Conservation (phyloP, 2,329 filamentous ascomycete species). For the Zelopaecilomyces penicillatus region DNA sequence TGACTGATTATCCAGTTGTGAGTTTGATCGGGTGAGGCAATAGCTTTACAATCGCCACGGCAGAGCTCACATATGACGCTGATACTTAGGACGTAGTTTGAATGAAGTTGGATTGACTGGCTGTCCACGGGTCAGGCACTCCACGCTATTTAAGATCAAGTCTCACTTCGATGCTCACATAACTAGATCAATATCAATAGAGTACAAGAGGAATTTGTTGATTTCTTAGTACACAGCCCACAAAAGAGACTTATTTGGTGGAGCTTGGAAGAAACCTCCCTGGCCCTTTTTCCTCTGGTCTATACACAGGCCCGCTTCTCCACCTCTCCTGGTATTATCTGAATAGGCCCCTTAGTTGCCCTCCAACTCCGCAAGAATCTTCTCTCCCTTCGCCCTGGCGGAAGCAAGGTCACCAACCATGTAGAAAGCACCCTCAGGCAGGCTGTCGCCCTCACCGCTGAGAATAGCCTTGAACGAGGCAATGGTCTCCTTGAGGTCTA, state of each 20-base stretch:
- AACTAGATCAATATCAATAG: background rate
- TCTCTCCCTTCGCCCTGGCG: slow-evolving; percentile 94
- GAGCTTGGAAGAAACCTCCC: slow-evolving; percentile 44
- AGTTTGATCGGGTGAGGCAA: too few relatives aligned
- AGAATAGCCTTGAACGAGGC: slow-evolving; percentile 95
- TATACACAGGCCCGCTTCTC: slow-evolving; percentile 44
- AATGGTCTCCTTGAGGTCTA: slow-evolving; percentile 98
- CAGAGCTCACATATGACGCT: too few relatives aligned
- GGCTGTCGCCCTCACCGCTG: slow-evolving; percentile 86
- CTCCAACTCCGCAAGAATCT: slow-evolving; percentile 96
- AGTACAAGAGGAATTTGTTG: slow-evolving; percentile 38
- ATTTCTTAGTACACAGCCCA: slow-evolving; percentile 56
- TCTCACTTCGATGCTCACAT: too few relatives aligned
- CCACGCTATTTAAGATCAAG: too few relatives aligned
- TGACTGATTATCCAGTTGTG: too few relatives aligned
- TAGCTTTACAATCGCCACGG: too few relatives aligned
- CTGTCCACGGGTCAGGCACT: too few relatives aligned
- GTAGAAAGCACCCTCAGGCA: slow-evolving; percentile 92
- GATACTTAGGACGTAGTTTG: too few relatives aligned
- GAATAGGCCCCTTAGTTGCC: slow-evolving; percentile 39
- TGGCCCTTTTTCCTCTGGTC: slow-evolving; percentile 44
- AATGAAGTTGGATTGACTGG: too few relatives aligned
- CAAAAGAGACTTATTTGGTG: slow-evolving; percentile 46
- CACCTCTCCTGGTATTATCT: slow-evolving; percentile 27
- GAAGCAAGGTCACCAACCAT: slow-evolving; percentile 96